Conservation (phyloP, 2,329 filamentous ascomycete genomes). For the Trichophyton equinum region DNA sequence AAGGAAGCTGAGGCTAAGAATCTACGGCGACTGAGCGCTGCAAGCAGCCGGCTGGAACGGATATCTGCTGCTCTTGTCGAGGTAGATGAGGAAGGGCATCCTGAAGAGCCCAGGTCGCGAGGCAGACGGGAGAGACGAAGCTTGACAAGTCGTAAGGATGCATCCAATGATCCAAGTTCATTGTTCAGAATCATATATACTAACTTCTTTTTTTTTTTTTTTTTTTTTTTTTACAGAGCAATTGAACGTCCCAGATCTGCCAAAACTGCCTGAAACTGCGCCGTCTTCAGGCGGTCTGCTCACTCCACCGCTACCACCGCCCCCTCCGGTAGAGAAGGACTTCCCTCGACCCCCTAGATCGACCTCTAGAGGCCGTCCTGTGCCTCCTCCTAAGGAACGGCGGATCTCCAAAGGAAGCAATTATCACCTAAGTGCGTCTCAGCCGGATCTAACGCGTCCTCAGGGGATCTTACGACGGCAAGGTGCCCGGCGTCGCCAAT, state of each 20-base stretch:
- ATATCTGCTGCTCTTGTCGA: conserved; percentile 65
- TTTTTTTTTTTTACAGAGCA: conserved; percentile 27
- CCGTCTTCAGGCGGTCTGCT: conserved; percentile 24
- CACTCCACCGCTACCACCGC: conserved; percentile 36
- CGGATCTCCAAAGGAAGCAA: conserved; percentile 70
- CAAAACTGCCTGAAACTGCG: conserved; percentile 56
- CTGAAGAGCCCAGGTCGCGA: conserved; percentile 50
- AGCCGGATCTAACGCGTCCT: conserved; percentile 48
- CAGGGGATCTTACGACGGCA: conserved; percentile 45
- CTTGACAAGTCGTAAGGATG: conserved; percentile 36
- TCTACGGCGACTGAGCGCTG: conserved; percentile 70
- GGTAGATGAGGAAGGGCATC: conserved; percentile 61
- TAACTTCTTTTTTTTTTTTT: neutral
- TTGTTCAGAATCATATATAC: conserved; percentile 51
- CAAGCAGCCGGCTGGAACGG: conserved; percentile 73
- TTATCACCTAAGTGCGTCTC: conserved; percentile 66
- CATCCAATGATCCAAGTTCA: conserved; percentile 45
- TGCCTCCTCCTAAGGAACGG: conserved; percentile 78
- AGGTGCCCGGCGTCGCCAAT: conserved; percentile 45
- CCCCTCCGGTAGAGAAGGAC: conserved; percentile 67
- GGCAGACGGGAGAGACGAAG: conserved; percentile 69
- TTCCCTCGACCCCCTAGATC: conserved; percentile 61
- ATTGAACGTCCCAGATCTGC: conserved; percentile 59
- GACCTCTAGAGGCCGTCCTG: conserved; percentile 56
- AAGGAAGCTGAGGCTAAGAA: conserved; percentile 69